These are phyloP conservation scores for Ulota crispa DNA, from an alignment of 225 moss, liverwort and hornwort species.

Conservation along the genomic window DNA sequence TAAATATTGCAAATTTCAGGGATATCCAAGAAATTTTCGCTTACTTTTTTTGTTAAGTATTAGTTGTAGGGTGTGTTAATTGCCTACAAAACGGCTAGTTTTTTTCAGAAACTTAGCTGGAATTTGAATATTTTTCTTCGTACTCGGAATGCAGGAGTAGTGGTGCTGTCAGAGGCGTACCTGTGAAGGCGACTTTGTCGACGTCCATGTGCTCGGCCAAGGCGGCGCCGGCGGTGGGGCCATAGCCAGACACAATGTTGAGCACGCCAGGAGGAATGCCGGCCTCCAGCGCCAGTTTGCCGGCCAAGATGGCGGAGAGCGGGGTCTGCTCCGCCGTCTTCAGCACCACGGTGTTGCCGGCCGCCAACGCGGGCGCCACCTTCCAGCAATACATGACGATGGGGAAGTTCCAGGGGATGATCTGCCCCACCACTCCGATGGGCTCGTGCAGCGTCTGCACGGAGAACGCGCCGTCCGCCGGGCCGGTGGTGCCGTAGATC, in stretches of 20 bases:
- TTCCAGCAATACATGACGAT: constrained; percentile 81
- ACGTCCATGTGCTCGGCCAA: constrained; percentile 82
- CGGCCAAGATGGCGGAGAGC: constrained; percentile 73
- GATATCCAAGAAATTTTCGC: no score
- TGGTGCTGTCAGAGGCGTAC: background rate
- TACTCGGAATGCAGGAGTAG: background rate
- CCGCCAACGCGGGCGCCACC: constrained; percentile 86
- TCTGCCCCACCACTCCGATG: constrained; percentile 84
- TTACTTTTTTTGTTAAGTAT: no score
- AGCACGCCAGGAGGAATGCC: constrained; percentile 86
- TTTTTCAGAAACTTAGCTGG: background rate
- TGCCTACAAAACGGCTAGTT: background rate
- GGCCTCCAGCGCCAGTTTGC: constrained; percentile 84
- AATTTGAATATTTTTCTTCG: background rate
- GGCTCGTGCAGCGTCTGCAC: constrained; percentile 88
- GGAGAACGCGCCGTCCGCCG: constrained; percentile 54
- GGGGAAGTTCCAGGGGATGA: constrained; percentile 95
- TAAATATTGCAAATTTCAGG: no score
- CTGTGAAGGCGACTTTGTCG: constrained; percentile 88
- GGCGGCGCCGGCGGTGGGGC: constrained; percentile 76
- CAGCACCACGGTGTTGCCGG: constrained; percentile 76
- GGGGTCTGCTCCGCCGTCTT: constrained; percentile 95
- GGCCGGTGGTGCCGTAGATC: constrained; percentile 70
- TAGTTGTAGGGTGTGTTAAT: background rate
- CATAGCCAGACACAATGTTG: constrained; percentile 82